phyloP scores from a whole-genome alignment of 805 yeast genomes.

The Candida rishiriensis region DNA sequence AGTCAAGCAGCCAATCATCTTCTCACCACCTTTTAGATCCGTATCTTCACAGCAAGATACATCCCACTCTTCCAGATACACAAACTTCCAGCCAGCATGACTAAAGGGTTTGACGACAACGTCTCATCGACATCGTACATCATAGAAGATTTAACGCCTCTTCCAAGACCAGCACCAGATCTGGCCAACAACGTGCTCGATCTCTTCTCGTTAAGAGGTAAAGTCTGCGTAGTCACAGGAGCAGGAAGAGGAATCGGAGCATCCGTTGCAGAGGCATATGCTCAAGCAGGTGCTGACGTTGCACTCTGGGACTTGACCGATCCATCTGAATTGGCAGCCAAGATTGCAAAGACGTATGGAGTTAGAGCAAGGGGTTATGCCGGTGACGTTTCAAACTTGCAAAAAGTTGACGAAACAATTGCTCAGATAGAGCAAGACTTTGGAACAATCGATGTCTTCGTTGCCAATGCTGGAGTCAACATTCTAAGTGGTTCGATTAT shows the following conservation, averaged over 20 bases:
- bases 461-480: conserved; percentile 20
- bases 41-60: too few species aligned
- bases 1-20: too few species aligned
- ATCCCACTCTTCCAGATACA: too few species aligned
- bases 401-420: conserved; percentile 26
- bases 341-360: conserved; percentile 36
- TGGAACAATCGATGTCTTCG: conserved; percentile 27
- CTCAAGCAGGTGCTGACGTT: conserved; percentile 37
- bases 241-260: conserved; percentile 36
- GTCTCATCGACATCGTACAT: too few species aligned
- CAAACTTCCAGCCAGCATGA: too few species aligned
- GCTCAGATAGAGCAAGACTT: conserved; percentile 29
- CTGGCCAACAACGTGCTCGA: too few species aligned
- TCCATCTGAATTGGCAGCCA: conserved; percentile 27
- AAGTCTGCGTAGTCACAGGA: conserved; percentile 36
- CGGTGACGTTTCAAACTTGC: conserved; percentile 27
- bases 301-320: conserved; percentile 35
- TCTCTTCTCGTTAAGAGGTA: conserved; percentile 35
- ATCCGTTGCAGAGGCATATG: conserved; percentile 35
- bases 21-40: too few species aligned
- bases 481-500: not conserved
- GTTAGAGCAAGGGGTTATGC: conserved; percentile 8
- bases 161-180: too few species aligned
- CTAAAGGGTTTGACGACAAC: too few species aligned
- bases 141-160: too few species aligned